Evolutionary conservation across 352 stramenopile genomes (phyloP).

Genomic region (Ophiocytium majus): DNA sequence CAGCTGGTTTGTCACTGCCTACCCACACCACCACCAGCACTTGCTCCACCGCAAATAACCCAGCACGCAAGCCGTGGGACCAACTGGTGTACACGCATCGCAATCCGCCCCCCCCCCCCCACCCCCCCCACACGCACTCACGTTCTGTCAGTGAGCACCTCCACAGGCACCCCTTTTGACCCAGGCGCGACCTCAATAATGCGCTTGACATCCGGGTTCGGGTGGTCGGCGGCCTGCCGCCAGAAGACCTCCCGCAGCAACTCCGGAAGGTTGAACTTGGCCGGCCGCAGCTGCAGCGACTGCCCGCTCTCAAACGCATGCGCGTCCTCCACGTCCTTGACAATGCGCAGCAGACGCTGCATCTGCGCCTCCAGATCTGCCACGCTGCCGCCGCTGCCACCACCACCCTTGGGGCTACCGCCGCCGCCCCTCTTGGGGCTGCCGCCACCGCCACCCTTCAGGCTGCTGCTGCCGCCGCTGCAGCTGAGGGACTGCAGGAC

Average conservation of each 20-base stretch:
- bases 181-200: not conserved
- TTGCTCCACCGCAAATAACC: not conserved
- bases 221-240: not conserved
- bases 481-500: not conserved
- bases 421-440: no score
- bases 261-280: slow-evolving; percentile 1
- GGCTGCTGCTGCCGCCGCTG: no score
- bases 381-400: no score
- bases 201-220: not conserved
- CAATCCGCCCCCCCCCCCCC: not conserved
- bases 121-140: not conserved
- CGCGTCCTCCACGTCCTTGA: slow-evolving; percentile 18
- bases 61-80: not conserved
- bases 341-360: slow-evolving; percentile 1
- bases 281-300: not conserved
- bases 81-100: not conserved
- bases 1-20: not conserved
- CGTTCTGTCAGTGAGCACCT: not conserved
- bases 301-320: not conserved
- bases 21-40: not conserved
- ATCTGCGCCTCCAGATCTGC: not conserved
- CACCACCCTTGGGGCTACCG: no score
- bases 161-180: not conserved
- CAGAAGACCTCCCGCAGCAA: not conserved
- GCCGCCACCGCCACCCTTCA: no score